A percentile compares a stretch with the other conserved stretches of the same genome.
phyloP scores from a whole-genome alignment of 2,329 filamentous ascomycete species.

The Ploettnerulaceae sp. region DNA sequence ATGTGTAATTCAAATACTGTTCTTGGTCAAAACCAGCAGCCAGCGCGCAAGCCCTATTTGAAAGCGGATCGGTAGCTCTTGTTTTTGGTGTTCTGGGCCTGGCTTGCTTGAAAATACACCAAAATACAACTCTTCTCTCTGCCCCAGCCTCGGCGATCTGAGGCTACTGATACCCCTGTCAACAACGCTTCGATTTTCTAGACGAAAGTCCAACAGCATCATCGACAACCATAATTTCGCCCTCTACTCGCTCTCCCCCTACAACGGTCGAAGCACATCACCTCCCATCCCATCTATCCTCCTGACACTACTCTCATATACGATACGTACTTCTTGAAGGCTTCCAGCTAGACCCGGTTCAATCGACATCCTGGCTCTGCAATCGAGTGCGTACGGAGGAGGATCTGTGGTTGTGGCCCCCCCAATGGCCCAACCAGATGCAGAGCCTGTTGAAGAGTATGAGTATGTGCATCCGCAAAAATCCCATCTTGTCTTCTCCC shows the following conservation, averaged over 20 bases:
- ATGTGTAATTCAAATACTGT: constrained; percentile 4
- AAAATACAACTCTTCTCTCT: not conserved
- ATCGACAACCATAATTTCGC: constrained; percentile 1
- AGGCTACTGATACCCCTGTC: constrained; percentile 6
- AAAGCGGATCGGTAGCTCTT: not conserved
- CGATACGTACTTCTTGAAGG: constrained; percentile 1
- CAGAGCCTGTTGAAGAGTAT: constrained; percentile 60
- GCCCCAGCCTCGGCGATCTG: not conserved
- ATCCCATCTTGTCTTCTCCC: constrained; percentile 9
- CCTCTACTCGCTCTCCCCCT: not conserved
- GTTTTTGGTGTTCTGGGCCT: not conserved
- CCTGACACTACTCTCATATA: not conserved
- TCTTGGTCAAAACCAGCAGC: constrained; percentile 7
- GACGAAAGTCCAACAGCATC: constrained; percentile 1
- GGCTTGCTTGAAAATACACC: not conserved
- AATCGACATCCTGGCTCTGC: constrained; percentile 56
- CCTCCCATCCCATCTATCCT: too few species aligned
- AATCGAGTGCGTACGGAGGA: constrained; percentile 56
- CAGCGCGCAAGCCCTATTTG: not conserved
- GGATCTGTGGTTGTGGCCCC: constrained; percentile 61
- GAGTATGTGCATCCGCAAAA: constrained; percentile 47
- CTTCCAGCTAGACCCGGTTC: constrained; percentile 14
- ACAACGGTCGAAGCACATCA: not conserved
- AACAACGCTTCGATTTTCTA: not conserved
- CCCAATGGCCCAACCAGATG: constrained; percentile 64